Conservation (phyloP, 768 basidiomycete genomes). For the Trichaptum fuscoviolaceum region DNA sequence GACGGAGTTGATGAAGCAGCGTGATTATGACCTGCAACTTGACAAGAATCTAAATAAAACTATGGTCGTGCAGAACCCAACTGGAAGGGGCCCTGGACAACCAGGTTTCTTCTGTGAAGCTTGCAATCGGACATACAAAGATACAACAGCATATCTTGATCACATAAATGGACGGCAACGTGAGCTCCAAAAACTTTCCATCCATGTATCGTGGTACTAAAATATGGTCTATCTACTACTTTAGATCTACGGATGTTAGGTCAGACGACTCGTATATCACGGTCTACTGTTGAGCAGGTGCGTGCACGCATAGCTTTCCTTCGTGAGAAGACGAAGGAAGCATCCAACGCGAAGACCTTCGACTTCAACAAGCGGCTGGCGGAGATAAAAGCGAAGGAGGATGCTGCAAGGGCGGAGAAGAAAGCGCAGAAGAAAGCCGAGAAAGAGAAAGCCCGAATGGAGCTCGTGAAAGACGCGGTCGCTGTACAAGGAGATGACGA, state of each 20-base stretch:
- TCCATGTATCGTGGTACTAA: constrained; percentile 9
- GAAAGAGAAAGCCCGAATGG: constrained; percentile 65
- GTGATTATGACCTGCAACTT: constrained; percentile 79
- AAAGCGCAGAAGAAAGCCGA: constrained; percentile 77
- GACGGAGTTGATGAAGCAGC: constrained; percentile 87
- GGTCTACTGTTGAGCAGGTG: constrained; percentile 91
- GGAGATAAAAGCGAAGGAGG: constrained; percentile 74
- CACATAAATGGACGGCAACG: constrained; percentile 94
- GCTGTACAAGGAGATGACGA: constrained; percentile 49
- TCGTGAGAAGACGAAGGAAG: constrained; percentile 81
- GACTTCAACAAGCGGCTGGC: constrained; percentile 90
- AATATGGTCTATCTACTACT: background rate
- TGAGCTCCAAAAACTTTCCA: constrained; percentile 35
- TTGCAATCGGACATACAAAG: constrained; percentile 89
- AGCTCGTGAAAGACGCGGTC: constrained; percentile 47
- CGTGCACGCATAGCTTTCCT: constrained; percentile 83
- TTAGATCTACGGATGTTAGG: constrained; percentile 91
- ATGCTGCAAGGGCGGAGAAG: constrained; percentile 59
- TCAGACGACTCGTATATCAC: constrained; percentile 88
- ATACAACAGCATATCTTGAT: constrained; percentile 89
- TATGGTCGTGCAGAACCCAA: constrained; percentile 84
- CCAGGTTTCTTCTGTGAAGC: constrained; percentile 93
- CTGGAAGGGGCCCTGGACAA: constrained; percentile 80
- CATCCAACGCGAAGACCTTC: constrained; percentile 80
- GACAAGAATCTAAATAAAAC: constrained; percentile 96